Base-by-base conservation (phyloP, 2,329 filamentous ascomycete species). In the Exophiala lecanii-corni region DNA sequence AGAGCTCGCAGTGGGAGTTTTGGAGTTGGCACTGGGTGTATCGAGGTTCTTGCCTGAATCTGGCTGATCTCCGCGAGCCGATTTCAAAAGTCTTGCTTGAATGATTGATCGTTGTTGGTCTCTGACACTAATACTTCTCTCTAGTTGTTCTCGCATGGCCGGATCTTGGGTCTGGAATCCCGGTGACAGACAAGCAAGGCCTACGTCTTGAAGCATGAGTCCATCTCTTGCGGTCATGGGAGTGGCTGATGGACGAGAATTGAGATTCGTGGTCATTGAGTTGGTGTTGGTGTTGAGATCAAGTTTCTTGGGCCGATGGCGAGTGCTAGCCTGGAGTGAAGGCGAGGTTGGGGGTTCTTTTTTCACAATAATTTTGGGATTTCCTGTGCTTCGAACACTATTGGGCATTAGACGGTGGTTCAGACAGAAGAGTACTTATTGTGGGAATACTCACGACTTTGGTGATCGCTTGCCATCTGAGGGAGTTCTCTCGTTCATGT, bases 121-220 rank as follows among this genome's bases (percentile, higher is more conserved):
- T 51, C 89, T 78, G 20, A 98, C 89, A 34, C 86, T 89, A 66
- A 96, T 80, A 66, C 92, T 97, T 55, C 91, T 81, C 67, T 97
- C 89, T 40, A 98, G 72, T 65, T 97, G 89, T 66, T 95, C 88
- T 61, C 92, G 84, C 88, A 96, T 94, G 15, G 85, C 78, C n/a
- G 92, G 91, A 65, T 98, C 89, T 57, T 97, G 86, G 12, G 92
- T 97, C 54, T 94, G 82, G 59, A 98, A 97, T 41, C 92, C 92
- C 0, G 92, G 92, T 2, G 92, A 97, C 42, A 98, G 73, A 59
- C 92, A 98, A 31, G 91, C 91, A 43, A 97, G 75, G 45, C 92
- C 92, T 18, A 97, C 86, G 65, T 96, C 88, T 58, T 94, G 89
- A 60, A 97, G 91, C 31, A 77, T 86, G 16, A 82, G 79, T 34